Base-by-base conservation (phyloP, 2,329 filamentous ascomycete species). In the Tolypocladium sp. region DNA sequence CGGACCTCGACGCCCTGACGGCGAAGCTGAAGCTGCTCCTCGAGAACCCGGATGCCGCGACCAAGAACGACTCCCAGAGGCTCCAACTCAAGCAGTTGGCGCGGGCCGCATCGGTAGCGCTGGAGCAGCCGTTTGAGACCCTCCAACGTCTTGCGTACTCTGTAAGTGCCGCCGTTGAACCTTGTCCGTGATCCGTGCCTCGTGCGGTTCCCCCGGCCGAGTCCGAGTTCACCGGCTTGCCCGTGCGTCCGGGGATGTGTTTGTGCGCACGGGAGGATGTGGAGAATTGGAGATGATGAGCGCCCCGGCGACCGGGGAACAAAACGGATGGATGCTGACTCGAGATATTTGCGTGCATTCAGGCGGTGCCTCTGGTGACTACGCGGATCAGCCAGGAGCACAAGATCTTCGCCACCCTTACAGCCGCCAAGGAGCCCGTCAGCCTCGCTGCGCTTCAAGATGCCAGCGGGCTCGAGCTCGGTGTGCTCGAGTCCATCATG, bases 71-170 rank as follows among this genome's bases (percentile, higher is more conserved):
- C 5, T 38, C 44, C 30, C 56, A 52, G 46, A 15, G 37, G 27
- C 56, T 57, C 37, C 22, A 53, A 25, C 37, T 57, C 27, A 57
- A 41, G 44, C 44, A 53, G 15, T 52, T 52, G 51, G 35, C 59
- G 15, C 57, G 62, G 30, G 33, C 58, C 10, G 60, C 60, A 2
- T 53, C 63, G 8, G 49, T 58, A 4, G 60, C 58, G 22, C 53
- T 64, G 9, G 62, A 64, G 20, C 59, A 61, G 52, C 63, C 63
- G 27, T 64, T 63, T 60, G 63, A 64, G 53, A 63, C 60, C 7
- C 54, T 64, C 40, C 59, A 63, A 44, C 58, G 63, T 15, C 41
- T 63, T 25, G 58, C n/a, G 10, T 61, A 61, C 38, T 63, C 62
- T n/a, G 61, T 63, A 46, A 52, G 60, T 58, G 46, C 46, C 27